phyloP scores from a whole-genome alignment of 2,329 filamentous ascomycete genomes.

The Colletotrichum sansevieriae region DNA sequence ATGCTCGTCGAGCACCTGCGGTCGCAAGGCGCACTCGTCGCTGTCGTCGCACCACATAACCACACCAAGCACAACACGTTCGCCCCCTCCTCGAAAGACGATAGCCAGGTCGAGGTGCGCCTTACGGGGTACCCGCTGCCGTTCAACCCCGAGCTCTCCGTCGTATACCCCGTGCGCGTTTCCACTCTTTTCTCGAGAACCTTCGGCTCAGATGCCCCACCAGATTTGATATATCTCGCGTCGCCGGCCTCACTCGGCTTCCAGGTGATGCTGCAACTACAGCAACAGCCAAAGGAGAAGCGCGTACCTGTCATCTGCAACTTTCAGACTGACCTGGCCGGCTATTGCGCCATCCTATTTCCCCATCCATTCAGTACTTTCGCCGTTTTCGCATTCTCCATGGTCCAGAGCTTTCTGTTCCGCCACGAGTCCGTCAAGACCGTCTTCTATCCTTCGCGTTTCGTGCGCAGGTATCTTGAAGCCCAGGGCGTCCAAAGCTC shows the following conservation, averaged over 20 bases:
- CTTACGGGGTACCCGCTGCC: conserved; percentile 75
- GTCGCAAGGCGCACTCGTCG: conserved; percentile 72
- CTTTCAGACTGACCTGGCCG: conserved; percentile 79
- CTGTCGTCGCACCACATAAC: conserved; percentile 74
- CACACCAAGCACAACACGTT: conserved; percentile 68
- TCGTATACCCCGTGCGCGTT: conserved; percentile 77
- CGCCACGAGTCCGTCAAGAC: conserved; percentile 71
- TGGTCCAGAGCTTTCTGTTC: conserved; percentile 77
- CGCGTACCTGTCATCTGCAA: conserved; percentile 75
- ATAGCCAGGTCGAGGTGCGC: conserved; percentile 63
- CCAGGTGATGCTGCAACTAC: conserved; percentile 77
- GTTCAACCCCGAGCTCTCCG: conserved; percentile 78
- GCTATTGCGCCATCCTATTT: conserved; percentile 78
- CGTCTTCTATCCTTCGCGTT: conserved; percentile 77
- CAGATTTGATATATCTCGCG: conserved; percentile 78
- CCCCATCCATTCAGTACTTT: conserved; percentile 71
- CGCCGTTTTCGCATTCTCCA: conserved; percentile 72
- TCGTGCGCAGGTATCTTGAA: conserved; percentile 72
- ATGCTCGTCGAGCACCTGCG: conserved; percentile 77
- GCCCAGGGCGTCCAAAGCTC: conserved; percentile 65
- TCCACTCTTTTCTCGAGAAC: conserved; percentile 71
- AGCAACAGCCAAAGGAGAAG: conserved; percentile 66
- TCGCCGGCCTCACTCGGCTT: conserved; percentile 78
- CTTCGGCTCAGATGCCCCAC: conserved; percentile 63
- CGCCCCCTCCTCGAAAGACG: conserved; percentile 53